Conservation (phyloP, 2,329 filamentous ascomycete genomes). For the Immersiporthe knoxdaviesiana region DNA sequence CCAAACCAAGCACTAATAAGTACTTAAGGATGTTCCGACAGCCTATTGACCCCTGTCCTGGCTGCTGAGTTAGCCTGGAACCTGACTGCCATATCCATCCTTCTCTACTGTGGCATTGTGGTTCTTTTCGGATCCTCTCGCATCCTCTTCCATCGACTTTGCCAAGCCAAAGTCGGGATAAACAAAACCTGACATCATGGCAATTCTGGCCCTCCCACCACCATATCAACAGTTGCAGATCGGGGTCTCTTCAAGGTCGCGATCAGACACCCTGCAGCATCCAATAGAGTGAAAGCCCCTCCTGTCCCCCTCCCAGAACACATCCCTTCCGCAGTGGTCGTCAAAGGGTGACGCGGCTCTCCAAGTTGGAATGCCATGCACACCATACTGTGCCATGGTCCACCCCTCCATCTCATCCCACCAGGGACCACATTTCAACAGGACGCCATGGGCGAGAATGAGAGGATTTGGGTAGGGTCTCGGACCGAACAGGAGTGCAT, state of each 20-base stretch:
- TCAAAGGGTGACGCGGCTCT: slow-evolving; percentile 14
- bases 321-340: background rate
- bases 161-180: background rate
- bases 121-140: no score
- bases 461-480: no score
- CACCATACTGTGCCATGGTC: background rate
- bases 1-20: no score
- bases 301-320: background rate
- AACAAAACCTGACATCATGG: background rate
- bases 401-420: background rate
- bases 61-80: background rate
- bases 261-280: background rate
- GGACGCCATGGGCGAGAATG: background rate
- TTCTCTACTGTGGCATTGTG: background rate
- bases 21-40: background rate
- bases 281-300: background rate
- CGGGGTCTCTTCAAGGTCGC: background rate
- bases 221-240: background rate
- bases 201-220: background rate
- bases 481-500: background rate
- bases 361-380: slow-evolving; percentile 5
- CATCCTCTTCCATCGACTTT: background rate
- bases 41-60: background rate
- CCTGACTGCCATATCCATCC: background rate
- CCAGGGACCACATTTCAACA: background rate